These are phyloP conservation scores for Fistulifera pelliculosa DNA, from an alignment of 108 stramenopile species.

Conservation along the genomic window DNA sequence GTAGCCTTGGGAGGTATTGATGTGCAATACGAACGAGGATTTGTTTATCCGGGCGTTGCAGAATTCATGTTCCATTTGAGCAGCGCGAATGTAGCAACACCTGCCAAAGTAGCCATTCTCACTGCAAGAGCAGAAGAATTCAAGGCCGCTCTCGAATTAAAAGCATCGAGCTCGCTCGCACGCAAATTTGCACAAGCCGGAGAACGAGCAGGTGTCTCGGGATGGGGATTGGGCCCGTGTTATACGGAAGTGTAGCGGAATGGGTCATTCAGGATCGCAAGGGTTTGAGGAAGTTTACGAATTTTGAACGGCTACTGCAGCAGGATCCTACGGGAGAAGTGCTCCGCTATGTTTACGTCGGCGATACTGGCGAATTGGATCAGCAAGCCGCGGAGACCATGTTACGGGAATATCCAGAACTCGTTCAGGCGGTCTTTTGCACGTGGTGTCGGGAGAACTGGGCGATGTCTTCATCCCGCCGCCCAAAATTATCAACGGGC, in stretches of 20 bases:
- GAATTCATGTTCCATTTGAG: conserved; percentile 91
- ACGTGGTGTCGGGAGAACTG: conserved; percentile 58
- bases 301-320: conserved; percentile 79
- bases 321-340: conserved; percentile 76
- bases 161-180: conserved; percentile 68
- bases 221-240: conserved; percentile 91
- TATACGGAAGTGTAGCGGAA: conserved; percentile 92
- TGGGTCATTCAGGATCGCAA: conserved; percentile 89
- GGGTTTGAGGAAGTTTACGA: conserved; percentile 80
- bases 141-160: conserved; percentile 88
- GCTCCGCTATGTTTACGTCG: conserved; percentile 87
- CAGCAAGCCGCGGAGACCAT: conserved; percentile 88
- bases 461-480: conserved; percentile 43
- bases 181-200: conserved; percentile 66
- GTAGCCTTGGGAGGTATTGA: conserved; percentile 89
- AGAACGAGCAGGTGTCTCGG: conserved; percentile 44
- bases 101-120: conserved; percentile 88
- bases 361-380: conserved; percentile 92
- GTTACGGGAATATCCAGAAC: conserved; percentile 82
- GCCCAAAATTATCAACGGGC: conserved; percentile 76
- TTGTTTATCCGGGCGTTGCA: conserved; percentile 91
- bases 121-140: conserved; percentile 94
- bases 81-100: conserved; percentile 15
- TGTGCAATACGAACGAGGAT: conserved; percentile 83
- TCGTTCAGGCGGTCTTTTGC: conserved; percentile 89